Conservation (phyloP, 2,329 filamentous ascomycete genomes). For the Xylariaceae sp. region DNA sequence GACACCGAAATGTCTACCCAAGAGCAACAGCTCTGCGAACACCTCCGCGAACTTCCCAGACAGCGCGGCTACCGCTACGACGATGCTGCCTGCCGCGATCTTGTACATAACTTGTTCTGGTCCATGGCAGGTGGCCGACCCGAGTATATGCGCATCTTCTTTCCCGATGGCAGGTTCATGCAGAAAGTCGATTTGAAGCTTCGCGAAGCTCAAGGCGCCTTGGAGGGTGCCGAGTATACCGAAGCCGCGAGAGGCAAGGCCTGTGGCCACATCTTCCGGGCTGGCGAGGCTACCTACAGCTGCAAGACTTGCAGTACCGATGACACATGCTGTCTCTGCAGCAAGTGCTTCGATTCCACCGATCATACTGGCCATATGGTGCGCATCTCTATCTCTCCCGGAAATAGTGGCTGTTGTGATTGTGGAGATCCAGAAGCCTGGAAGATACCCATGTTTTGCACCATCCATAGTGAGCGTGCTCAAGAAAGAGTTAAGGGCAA, state of each 20-base stretch:
- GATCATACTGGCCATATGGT: conserved; percentile 94
- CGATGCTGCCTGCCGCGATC: conserved; percentile 63
- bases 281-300: conserved; percentile 87
- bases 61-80: conserved; percentile 73
- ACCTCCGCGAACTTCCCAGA: conserved; percentile 73
- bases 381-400: conserved; percentile 78
- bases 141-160: conserved; percentile 74
- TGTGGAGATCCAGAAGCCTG: conserved; percentile 96
- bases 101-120: conserved; percentile 79
- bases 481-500: conserved; percentile 53
- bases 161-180: conserved; percentile 68
- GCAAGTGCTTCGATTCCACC: conserved; percentile 89
- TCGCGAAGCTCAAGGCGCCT: conserved; percentile 82
- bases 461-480: conserved; percentile 76
- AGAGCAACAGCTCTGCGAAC: conserved; percentile 79
- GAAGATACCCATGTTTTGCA: conserved; percentile 82
- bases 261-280: conserved; percentile 96
- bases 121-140: conserved; percentile 73
- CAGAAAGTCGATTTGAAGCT: conserved; percentile 66
- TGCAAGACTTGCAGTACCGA: conserved; percentile 93
- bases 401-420: conserved; percentile 95
- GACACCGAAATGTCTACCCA: conserved; percentile 56
- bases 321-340: conserved; percentile 93
- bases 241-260: conserved; percentile 86
- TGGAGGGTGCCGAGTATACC: conserved; percentile 92